Base-by-base conservation (phyloP, 306 rosid genomes). In the Canavalia ensiformis region DNA sequence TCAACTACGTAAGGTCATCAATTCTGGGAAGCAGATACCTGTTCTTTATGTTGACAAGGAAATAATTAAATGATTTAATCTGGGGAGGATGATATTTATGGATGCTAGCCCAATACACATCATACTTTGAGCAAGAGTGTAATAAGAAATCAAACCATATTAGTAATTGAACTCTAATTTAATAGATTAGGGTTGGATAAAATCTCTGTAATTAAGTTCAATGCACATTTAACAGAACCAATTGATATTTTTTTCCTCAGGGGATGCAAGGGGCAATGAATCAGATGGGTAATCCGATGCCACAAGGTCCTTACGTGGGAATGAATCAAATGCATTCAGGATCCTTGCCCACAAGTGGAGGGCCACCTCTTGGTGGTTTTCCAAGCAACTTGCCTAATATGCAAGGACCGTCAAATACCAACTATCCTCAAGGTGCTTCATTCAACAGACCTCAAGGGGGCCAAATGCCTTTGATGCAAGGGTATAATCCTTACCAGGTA, bases 401-500 rank as follows among this genome's bases (percentile, higher is more conserved):
- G 97, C 99, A 93, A 81, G 98, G 92, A 18, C 94, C 95, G 44
- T 72, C 97, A 6, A 95, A 86, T 87, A 83, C 90, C 31, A 82
- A 85, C 78, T 95, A 89, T 80, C 89, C 89, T 63, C 98, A 91
- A 75, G 91, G 94, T 74, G 97, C 94, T 83, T 65, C 90, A 52
- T 93, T 91, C 69, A 93, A 88, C 81, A 88, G 98, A 68, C 84
- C 90, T 65, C 99, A 87, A 82, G 91, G 89, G 85, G 97, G 99
- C 66, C 99, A 93, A 87, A 95, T 93, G 89, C 92, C 97, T 47
- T 76, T 95, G 90, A 90, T 90, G 89, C 97, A 89, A 31, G 99
- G 99, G 10, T 95, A 93, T 86, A 90, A 94, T 89, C 98, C 97
- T 30, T 95, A 90, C 86, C 99, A 93, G 98, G 99, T 91, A 84